Base-by-base conservation (phyloP, 192 early-diverging fungal genomes). In the Backusella australiensis region DNA sequence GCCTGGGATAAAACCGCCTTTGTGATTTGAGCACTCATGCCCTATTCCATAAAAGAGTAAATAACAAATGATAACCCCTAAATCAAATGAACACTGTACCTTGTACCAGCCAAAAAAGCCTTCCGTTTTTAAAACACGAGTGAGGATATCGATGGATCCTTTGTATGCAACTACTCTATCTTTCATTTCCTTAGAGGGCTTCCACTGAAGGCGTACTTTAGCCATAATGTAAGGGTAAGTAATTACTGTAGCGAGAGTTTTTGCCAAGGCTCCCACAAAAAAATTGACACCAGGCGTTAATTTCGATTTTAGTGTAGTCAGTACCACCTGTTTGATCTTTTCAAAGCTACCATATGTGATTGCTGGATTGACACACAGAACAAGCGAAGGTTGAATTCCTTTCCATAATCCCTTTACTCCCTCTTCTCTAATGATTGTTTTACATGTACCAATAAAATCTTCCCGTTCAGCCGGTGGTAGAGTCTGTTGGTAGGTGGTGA, bases 1-100 rank as follows among this genome's bases (percentile, higher is more conserved):
- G 98, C 97, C 81, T 99, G 98, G 8, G 95, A 95, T 71, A 99
- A 85, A n/a, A 99, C 98, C n/a, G 96, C 98, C 88, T 99, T 99
- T 78, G 92, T 87, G 75, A 99, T 97, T 86, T 99, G 98, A 11
- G 96, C 90, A 84, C 93, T 90, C 94, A 99, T 97, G 38, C 98
- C 98, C 92, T 95, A 73, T 23, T 44, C 6, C 15, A 44, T 26
- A 71, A 71, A 66, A 56, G 19, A 78, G 69, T 46, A 77, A 76
- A 26, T 4, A 67, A 53, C 59, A 44, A 44, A 44, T 3, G 4
- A 14, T 4, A 14, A 44, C 15, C 12, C 15, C 14, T 44, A 44
- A 80, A 63, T 34, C 14, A 36, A 66, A 56, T 67, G 35, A 17
- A 66, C 19, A 26, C 26, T 82, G 71, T 88, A 96, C 94, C 85